These are phyloP conservation scores for Cucumis cinereus DNA, from an alignment of 306 rosid species.

Conservation along the genomic window DNA sequence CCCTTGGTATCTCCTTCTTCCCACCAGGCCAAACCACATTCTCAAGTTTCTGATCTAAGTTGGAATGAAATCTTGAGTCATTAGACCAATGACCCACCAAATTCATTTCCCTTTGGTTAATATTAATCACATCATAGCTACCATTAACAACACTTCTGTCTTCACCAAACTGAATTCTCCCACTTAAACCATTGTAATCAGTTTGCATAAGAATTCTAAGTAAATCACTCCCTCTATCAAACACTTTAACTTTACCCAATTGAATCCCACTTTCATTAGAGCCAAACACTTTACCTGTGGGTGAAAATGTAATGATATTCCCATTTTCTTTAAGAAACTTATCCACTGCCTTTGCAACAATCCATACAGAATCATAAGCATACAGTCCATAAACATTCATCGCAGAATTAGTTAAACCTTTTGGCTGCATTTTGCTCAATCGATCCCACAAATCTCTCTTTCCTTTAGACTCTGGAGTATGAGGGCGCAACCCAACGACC, in stretches of 20 bases:
- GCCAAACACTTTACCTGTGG: constrained; percentile 17
- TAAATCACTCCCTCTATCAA: constrained; percentile 50
- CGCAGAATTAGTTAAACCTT: constrained; percentile 26
- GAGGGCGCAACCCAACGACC: constrained; percentile 68
- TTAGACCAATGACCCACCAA: constrained; percentile 73
- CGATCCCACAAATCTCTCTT: constrained; percentile 37
- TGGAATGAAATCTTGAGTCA: constrained; percentile 29
- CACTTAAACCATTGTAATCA: constrained; percentile 62
- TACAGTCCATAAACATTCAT: constrained; percentile 51
- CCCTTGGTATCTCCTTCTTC: constrained; percentile 50
- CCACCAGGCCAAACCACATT: constrained; percentile 88
- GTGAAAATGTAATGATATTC: constrained; percentile 40
- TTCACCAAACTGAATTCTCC: constrained; percentile 40
- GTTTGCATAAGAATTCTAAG: constrained; percentile 30
- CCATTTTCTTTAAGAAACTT: constrained; percentile 27
- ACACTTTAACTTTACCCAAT: constrained; percentile 52
- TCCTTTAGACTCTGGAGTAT: constrained; percentile 41
- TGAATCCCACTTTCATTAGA: constrained; percentile 26
- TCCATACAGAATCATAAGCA: constrained; percentile 83
- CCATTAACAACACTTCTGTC: constrained; percentile 37
- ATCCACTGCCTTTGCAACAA: constrained; percentile 55
- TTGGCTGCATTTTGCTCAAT: constrained; percentile 39
- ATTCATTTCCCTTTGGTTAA: constrained; percentile 26
- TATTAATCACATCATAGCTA: constrained; percentile 71
- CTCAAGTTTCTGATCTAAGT: constrained; percentile 45